These are phyloP conservation scores for Delonix regia DNA, from an alignment of 306 rosid genomes.

Conservation along the genomic window DNA sequence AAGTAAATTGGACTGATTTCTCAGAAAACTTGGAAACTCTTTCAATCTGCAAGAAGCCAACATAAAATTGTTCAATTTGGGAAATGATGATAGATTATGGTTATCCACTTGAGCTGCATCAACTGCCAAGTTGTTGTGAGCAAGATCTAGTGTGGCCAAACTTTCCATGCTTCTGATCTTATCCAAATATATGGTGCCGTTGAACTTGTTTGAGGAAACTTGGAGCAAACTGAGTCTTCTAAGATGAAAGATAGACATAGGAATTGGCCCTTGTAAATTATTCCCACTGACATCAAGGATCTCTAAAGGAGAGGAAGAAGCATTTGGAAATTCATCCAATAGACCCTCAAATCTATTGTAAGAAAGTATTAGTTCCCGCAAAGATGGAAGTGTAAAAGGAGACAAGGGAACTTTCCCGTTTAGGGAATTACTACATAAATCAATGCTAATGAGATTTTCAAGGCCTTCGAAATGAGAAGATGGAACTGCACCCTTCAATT, in stretches of 20 bases:
- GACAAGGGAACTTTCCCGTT: slow-evolving; percentile 30
- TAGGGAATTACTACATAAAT: slow-evolving; percentile 12
- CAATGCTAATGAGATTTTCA: neutral
- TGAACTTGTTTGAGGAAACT: slow-evolving; percentile 60
- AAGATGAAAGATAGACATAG: slow-evolving; percentile 35
- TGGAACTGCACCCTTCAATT: slow-evolving; percentile 26
- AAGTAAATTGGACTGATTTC: slow-evolving; percentile 19
- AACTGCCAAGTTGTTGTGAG: slow-evolving; percentile 45
- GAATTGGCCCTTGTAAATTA: slow-evolving; percentile 49
- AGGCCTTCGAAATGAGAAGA: slow-evolving; percentile 34
- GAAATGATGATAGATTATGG: neutral
- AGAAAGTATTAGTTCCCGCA: slow-evolving; percentile 18
- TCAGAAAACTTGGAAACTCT: slow-evolving; percentile 44
- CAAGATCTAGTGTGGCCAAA: slow-evolving; percentile 53
- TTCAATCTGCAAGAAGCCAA: slow-evolving; percentile 45
- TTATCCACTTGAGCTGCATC: neutral
- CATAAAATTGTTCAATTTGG: slow-evolving; percentile 15
- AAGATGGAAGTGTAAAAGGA: slow-evolving; percentile 33
- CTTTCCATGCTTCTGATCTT: slow-evolving; percentile 23
- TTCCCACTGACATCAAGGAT: slow-evolving; percentile 52
- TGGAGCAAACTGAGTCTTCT: slow-evolving; percentile 33
- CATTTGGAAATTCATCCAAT: slow-evolving; percentile 19
- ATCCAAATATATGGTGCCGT: slow-evolving; percentile 34
- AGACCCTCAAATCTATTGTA: slow-evolving; percentile 35
- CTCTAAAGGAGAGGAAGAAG: slow-evolving; percentile 29